These are phyloP conservation scores for Bjerkandera adusta DNA, from an alignment of 1,284 basidiomycete genomes.

Conservation along the genomic window DNA sequence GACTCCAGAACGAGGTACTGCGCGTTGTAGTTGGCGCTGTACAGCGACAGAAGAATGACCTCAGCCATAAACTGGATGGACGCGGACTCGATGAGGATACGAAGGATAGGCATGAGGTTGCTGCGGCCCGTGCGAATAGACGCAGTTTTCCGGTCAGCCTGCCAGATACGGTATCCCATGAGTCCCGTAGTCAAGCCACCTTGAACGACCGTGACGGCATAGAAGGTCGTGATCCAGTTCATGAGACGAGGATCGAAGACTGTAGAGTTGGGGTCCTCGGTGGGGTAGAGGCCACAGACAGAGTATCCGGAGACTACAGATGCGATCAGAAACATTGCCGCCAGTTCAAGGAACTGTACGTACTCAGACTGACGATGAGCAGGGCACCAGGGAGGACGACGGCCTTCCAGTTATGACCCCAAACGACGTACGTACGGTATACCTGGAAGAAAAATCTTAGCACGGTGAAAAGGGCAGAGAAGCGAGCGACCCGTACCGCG, in stretches of 20 bases:
- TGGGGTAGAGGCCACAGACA: slow-evolving; percentile 14
- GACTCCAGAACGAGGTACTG: slow-evolving; percentile 31
- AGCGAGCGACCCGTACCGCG: slow-evolving; percentile 21
- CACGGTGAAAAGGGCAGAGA: background rate
- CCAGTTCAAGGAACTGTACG: background rate
- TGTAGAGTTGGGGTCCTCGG: slow-evolving; percentile 11
- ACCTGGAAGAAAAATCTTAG: slow-evolving; percentile 21
- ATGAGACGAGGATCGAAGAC: slow-evolving; percentile 17
- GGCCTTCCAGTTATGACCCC: slow-evolving; percentile 26
- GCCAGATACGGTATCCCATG: slow-evolving; percentile 17
- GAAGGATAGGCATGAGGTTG: slow-evolving; percentile 17
- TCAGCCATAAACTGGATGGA: slow-evolving; percentile 28
- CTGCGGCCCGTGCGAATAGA: slow-evolving; percentile 11
- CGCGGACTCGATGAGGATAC: slow-evolving; percentile 32
- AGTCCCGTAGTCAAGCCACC: slow-evolving; percentile 16
- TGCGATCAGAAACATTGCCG: background rate
- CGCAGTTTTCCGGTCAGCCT: slow-evolving; percentile 12
- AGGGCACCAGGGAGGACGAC: slow-evolving; percentile 24
- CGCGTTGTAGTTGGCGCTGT: slow-evolving; percentile 26
- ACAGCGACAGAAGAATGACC: slow-evolving; percentile 30
- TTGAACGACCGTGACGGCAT: slow-evolving; percentile 17
- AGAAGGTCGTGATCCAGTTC: slow-evolving; percentile 16
- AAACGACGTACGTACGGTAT: slow-evolving; percentile 31
- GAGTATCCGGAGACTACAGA: slow-evolving; percentile 15
- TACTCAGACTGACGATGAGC: slow-evolving; percentile 27